These are phyloP conservation scores for Sporisorium graminicola DNA, from an alignment of 1,284 basidiomycete species.

Conservation along the genomic window DNA sequence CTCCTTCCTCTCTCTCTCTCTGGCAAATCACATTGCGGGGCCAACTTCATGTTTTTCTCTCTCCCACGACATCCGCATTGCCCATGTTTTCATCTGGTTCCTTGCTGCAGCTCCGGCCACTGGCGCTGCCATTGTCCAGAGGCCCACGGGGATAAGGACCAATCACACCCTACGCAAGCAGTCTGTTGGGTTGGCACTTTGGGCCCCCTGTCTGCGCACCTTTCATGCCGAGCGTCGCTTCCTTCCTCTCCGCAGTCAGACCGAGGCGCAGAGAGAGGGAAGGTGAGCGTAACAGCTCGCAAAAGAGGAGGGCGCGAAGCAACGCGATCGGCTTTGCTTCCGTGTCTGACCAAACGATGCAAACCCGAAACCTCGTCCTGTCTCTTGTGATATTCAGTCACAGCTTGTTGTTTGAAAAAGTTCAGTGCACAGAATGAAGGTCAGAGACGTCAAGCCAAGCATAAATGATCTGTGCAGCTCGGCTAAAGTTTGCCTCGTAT, in stretches of 20 bases:
- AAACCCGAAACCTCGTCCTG: background rate
- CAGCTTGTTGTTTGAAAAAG: background rate
- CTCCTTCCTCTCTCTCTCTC: background rate
- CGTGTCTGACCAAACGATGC: background rate
- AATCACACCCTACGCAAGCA: background rate
- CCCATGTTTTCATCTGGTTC: slow-evolving; percentile 7
- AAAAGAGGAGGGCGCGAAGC: background rate
- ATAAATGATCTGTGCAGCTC: slow-evolving; percentile 8
- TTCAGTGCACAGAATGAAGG: background rate
- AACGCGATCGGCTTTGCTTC: slow-evolving; percentile 6
- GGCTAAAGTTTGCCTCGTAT: slow-evolving; percentile 15
- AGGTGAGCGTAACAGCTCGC: background rate
- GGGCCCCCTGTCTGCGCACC: slow-evolving; percentile 9
- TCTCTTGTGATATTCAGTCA: background rate
- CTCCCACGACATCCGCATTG: background rate
- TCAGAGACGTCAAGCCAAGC: background rate
- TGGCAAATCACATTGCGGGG: slow-evolving; percentile 1
- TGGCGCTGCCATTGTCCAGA: slow-evolving; percentile 3
- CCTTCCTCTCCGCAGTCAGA: background rate
- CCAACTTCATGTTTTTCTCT: background rate
- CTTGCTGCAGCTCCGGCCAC: background rate
- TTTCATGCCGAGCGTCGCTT: slow-evolving; percentile 21
- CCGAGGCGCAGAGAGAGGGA: background rate
- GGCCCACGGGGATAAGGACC: slow-evolving; percentile 20
- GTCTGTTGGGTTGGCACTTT: background rate